A percentile compares a stretch with the other conserved stretches of the same genome.
Conservation (phyloP, 2,329 filamentous ascomycete species). For the Colletotrichum lupini region DNA sequence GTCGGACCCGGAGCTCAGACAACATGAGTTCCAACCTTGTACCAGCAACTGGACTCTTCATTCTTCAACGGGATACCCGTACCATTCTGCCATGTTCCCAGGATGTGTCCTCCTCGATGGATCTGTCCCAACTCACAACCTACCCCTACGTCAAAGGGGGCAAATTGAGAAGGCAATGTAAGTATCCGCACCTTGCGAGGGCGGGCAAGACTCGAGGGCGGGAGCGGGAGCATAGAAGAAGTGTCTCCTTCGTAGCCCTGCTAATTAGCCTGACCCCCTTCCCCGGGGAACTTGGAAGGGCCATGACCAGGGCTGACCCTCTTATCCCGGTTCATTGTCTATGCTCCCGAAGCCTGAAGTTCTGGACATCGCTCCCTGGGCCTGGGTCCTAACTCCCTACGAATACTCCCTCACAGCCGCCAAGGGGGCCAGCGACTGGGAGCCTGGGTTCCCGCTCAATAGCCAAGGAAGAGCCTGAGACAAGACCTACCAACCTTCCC, state of each 20-base stretch:
- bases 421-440: neutral
- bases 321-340: neutral
- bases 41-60: neutral
- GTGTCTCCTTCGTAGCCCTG: neutral
- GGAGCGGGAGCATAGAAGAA: slow-evolving; percentile 1
- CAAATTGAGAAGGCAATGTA: neutral
- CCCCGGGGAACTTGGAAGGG: neutral
- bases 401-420: neutral
- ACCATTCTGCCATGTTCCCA: neutral
- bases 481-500: neutral
- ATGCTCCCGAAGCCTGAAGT: neutral
- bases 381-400: neutral
- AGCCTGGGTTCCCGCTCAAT: neutral
- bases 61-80: neutral
- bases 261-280: neutral
- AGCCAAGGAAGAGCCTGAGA: neutral
- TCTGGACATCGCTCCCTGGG: too few relatives aligned
- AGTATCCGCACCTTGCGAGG: neutral
- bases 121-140: neutral
- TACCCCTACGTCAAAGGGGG: neutral
- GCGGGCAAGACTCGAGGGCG: neutral
- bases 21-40: neutral
- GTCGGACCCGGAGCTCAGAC: neutral
- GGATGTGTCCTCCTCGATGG: neutral
- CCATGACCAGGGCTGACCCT: neutral